Evolutionary conservation across 495 filamentous ascomycete species (phyloP), one percentile per base, ranked within the genome.

Genomic region (Ascobolus immersus): DNA sequence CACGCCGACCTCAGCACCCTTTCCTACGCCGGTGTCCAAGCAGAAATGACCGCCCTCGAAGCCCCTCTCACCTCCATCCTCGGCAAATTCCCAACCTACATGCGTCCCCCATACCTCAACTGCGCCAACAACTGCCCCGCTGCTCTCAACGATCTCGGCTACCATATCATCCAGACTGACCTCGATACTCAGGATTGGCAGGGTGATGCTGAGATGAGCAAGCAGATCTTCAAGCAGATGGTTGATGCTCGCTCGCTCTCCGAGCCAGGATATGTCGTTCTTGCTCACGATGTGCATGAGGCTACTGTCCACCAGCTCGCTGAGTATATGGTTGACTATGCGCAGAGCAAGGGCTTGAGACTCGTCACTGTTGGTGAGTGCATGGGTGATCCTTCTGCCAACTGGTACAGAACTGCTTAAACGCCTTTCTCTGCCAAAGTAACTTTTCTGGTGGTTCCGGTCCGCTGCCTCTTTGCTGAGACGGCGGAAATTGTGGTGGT

Each of bases 281-380:
- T 45, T 29, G 43, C 43, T 1, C 43, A 45, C 10, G 43, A 45
- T 24, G 37, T 40, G n/a, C 43, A 45, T 17, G 5, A 35, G 1
- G 13, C 23, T 5, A 45, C 43, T 6, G 30, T 21, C 4, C 4
- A 13, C 1, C 7, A 35, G 2, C 17, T 45, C 4, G n/a, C 75
- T 0, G 62, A 70, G 33, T 73, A 79, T 47, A 73, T 80, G 57
- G 52, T 89, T 14, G 55, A 64, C 18, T 60, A 55, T 2, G 55
- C 76, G 15, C 50, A 36, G 25, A 36, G 48, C 2, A 54, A 63
- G 11, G 75, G 75, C 1, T 84, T 65, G 44, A 57, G 54, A 23
- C 55, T 64, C 9, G 73, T 78, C 21, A 74, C 77, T 23, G 62
- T 78, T 17, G 76, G 74, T 2, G 61, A 77, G 40, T 81, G 77